These are phyloP conservation scores for Sporothrix sp. DNA, from an alignment of 2,329 filamentous ascomycete species.

Conservation along the genomic window DNA sequence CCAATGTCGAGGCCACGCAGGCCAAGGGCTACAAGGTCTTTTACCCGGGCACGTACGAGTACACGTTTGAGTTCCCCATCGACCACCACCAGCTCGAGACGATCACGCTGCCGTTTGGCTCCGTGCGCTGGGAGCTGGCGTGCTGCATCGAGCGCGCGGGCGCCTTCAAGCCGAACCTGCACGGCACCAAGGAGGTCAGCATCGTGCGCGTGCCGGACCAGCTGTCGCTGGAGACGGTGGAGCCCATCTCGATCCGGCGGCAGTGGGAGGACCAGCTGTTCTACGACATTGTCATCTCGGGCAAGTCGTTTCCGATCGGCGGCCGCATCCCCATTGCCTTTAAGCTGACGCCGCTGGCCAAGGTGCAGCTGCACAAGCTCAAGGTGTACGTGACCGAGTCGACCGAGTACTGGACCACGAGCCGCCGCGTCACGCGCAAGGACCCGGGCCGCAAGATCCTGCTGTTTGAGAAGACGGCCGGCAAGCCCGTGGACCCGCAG, in stretches of 20 bases:
- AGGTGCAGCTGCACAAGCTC: slow-evolving; percentile 86
- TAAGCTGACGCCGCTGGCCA: slow-evolving; percentile 83
- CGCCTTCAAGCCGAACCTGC: slow-evolving; percentile 79
- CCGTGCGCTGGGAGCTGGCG: slow-evolving; percentile 80
- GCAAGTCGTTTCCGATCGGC: slow-evolving; percentile 87
- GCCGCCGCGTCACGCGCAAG: slow-evolving; percentile 74
- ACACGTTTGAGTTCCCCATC: slow-evolving; percentile 76
- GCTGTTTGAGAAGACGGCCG: slow-evolving; percentile 79
- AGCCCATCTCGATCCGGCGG: slow-evolving; percentile 86
- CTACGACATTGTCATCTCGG: slow-evolving; percentile 93
- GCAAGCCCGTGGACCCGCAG: slow-evolving; percentile 60
- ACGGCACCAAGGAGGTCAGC: slow-evolving; percentile 70
- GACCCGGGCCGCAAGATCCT: slow-evolving; percentile 77
- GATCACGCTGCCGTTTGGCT: slow-evolving; percentile 76
- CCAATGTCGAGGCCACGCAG: slow-evolving; percentile 48
- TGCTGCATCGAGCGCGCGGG: slow-evolving; percentile 77
- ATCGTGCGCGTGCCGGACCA: slow-evolving; percentile 81
- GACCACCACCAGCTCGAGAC: slow-evolving; percentile 85
- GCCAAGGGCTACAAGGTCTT: slow-evolving; percentile 79
- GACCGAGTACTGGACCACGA: slow-evolving; percentile 81
- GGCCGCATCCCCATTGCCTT: slow-evolving; percentile 85
- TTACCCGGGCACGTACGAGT: slow-evolving; percentile 58
- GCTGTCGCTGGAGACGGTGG: slow-evolving; percentile 78
- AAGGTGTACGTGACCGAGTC: slow-evolving; percentile 88
- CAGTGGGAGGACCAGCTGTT: slow-evolving; percentile 94